phyloP scores from a whole-genome alignment of 2,329 filamentous ascomycete genomes.

The Coniochaeta pulveracea region DNA sequence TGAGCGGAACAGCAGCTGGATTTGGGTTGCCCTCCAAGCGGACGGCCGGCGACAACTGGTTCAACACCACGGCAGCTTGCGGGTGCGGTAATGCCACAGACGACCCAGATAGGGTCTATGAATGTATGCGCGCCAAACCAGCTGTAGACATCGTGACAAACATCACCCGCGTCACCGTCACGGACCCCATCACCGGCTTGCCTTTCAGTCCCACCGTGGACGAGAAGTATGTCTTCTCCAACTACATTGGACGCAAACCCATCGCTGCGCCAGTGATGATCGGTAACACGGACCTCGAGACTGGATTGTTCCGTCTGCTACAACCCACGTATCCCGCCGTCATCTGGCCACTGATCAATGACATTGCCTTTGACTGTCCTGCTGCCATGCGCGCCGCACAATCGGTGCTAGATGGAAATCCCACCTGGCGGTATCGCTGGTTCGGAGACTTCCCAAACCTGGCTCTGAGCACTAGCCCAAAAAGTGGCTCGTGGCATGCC shows the following conservation, averaged over 20 bases:
- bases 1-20: constrained; percentile 32
- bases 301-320: constrained; percentile 8
- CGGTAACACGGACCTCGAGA: constrained; percentile 8
- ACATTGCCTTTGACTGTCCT: constrained; percentile 21
- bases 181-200: constrained; percentile 15
- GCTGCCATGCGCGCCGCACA: constrained; percentile 14
- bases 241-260: constrained; percentile 1
- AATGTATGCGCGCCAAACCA: constrained; percentile 19
- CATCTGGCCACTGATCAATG: constrained; percentile 17
- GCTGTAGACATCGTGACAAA: background rate
- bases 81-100: constrained; percentile 20
- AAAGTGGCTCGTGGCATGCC: constrained; percentile 21
- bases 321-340: constrained; percentile 6
- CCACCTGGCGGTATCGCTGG: constrained; percentile 26
- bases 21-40: constrained; percentile 25
- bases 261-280: constrained; percentile 8
- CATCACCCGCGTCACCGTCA: constrained; percentile 19
- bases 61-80: constrained; percentile 23
- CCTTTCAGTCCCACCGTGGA: constrained; percentile 31
- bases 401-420: constrained; percentile 12
- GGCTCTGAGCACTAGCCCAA: constrained; percentile 13
- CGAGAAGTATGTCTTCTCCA: constrained; percentile 7
- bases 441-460: constrained; percentile 23
- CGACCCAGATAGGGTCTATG: constrained; percentile 20
- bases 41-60: constrained; percentile 26